A percentile compares a stretch with the other conserved stretches of the same genome.
Evolutionary conservation across 75 land plant genomes (phyloP).

Genomic region (Larix kaempferi): DNA sequence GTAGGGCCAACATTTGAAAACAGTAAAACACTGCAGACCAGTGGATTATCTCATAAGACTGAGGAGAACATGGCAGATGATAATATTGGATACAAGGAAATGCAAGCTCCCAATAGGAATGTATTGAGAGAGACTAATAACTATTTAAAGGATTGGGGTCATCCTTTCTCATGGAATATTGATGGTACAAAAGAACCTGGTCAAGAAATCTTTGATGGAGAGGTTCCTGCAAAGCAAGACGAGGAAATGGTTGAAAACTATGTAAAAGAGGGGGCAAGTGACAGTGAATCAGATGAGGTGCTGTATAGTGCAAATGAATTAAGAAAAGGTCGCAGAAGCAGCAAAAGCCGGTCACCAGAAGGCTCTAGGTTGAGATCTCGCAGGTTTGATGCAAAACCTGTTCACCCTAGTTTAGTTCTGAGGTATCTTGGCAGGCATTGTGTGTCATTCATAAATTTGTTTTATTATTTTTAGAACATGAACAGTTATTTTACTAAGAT

Average conservation of each 20-base stretch:
- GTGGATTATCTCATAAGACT: background rate
- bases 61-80: background rate
- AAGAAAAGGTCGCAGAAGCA: slow-evolving; percentile 4
- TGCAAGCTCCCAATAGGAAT: background rate
- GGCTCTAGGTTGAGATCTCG: slow-evolving; percentile 2
- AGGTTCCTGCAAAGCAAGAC: background rate
- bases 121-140: background rate
- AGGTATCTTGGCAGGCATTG: background rate
- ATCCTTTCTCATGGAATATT: background rate
- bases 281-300: slow-evolving; percentile 10
- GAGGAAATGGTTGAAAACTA: background rate
- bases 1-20: background rate
- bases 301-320: slow-evolving; percentile 10
- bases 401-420: background rate
- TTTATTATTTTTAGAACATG: background rate
- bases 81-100: background rate
- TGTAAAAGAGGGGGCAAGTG: slow-evolving; percentile 5
- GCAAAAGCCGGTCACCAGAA: background rate
- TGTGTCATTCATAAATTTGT: background rate
- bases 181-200: background rate
- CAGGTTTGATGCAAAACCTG: slow-evolving; percentile 13
- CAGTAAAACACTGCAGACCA: background rate
- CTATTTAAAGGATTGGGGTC: background rate
- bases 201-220: background rate
- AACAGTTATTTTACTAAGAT: background rate